Base-by-base conservation (phyloP, 2,329 filamentous ascomycete species). In the Knufia fluminis region DNA sequence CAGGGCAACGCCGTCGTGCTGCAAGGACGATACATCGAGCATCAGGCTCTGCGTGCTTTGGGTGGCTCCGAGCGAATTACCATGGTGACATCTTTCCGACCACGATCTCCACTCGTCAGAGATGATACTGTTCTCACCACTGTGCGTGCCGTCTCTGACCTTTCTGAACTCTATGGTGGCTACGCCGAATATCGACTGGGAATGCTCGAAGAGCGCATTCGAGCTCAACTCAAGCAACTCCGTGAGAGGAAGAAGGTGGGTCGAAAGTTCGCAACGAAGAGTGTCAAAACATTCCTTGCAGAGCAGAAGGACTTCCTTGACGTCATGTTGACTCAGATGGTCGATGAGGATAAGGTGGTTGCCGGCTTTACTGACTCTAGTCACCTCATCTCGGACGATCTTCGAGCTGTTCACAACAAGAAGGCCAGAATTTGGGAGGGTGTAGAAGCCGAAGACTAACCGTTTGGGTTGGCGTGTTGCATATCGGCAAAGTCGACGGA, bases 1-100 rank as follows among this genome's bases (percentile, higher is more conserved):
- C 26, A 81, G 77, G 80, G 78, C 14, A 78, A 72, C 45, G 79
- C 77, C 2, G 77, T 83, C 1, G 71, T 84, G n/a, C 68, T 84
- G 36, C 81, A 85, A 62, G 82, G 81, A 14, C 72, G 80, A 19
- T 83, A 84, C 64, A 80, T 85, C 52, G 74, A 78, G 54, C 81
- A 85, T 61, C 73, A 78, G 52, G 82, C 80, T 1, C 69, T 82
- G 16, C 74, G 73, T 10, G 76, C 79, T 8, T 64, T 78, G 1
- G 78, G 78, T 16, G 70, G 71, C 3, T 71, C 72, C 20, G 81
- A 84, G 62, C 75, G 80, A 28, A 82, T 85, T 63, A 78, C 71
- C 38, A 79, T 80, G 67, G 79, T 85, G 45, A 85, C 81, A 0
- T 79, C 77, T 3, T 83, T 83, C 67, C 73, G 82, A 8, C 79